Base-by-base conservation (phyloP, 176 grass and related monocot species). In the Elymus sibiricus region DNA sequence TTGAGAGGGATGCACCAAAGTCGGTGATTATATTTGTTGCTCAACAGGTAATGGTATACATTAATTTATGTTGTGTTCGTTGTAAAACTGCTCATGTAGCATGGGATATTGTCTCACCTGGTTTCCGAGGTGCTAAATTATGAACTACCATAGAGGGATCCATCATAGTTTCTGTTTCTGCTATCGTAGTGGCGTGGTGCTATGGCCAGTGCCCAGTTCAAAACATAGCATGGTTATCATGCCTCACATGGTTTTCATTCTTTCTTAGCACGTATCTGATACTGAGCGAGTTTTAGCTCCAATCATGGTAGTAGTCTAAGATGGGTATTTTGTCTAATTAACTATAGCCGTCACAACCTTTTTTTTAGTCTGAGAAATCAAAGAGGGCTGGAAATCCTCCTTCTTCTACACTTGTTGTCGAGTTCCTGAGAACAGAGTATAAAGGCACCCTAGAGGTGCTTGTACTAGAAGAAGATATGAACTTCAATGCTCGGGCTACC, bases 11-110 rank as follows among this genome's bases (percentile, higher is more conserved):
- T 79, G 53, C 73, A 72, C 94, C 97, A 78, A 99, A 91, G 62
- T 94, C 94, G 0, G 90, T 65, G 72, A 99, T 99, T 77, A 87
- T 99, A 92, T 99, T 99, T 94, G 94, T 96, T 29, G 76, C 80
- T 58, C 92, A 94, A 49, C 97, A 99, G 93, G 97, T 96, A 94
- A 68, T 28, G 53, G 4, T 78, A 15, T 21, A 68, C n/a, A 63
- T 79, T 5, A 73, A n/a, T 88, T 38, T 6, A 46, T 79, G 29
- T 61, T 37, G 37, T 37, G 21, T 2, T 38, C 71, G 19, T 83
- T 86, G 43, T 26, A 72, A 44, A 53, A 56, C 34, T 55, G 29
- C 27, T 73, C 64, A 12, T 29, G 78, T 17, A 76, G 29, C n/a
- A 31, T 63, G 49, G 12, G 22, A 86, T n/a, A n/a, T 24, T 32